Percentiles rank a stretch among this genome's conserved stretches.
phyloP scores from a whole-genome alignment of 139 green algal species.

The Yamagishiella unicocca region DNA sequence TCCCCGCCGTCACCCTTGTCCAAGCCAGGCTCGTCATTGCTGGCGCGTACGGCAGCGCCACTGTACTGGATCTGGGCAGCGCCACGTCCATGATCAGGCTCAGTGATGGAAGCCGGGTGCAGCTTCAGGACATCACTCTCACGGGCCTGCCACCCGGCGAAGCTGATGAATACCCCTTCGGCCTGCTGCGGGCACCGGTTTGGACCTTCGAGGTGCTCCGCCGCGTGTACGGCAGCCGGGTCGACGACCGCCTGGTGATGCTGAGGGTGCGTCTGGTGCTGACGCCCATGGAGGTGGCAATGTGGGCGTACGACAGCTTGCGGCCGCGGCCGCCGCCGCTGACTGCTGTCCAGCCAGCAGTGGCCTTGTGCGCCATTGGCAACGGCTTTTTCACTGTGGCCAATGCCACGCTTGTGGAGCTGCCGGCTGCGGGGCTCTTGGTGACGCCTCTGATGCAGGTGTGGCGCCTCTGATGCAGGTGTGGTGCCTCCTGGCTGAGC shows the following conservation, averaged over 20 bases:
- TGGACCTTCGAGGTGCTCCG: conserved; percentile 2
- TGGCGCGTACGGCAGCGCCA: neutral
- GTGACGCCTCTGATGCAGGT: too few species aligned
- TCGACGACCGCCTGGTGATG: neutral
- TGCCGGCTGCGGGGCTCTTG: too few species aligned
- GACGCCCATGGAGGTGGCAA: neutral
- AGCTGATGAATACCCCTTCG: neutral
- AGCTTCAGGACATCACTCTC: neutral
- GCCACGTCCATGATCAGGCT: neutral
- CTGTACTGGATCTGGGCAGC: neutral
- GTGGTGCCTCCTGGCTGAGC: too few species aligned
- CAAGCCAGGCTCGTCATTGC: neutral
- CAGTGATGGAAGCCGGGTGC: neutral
- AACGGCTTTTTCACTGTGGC: too few species aligned
- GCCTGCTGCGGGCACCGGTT: neutral
- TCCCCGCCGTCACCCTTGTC: neutral
- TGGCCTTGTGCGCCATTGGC: too few species aligned
- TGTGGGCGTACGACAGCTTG: neutral
- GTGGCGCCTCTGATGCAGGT: too few species aligned
- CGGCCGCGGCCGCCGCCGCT: neutral
- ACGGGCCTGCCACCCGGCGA: neutral
- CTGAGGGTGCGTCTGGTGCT: neutral
- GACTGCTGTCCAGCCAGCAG: too few species aligned
- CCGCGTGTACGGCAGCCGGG: neutral
- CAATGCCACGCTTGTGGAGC: too few species aligned